These are phyloP conservation scores for Phlebiopsis flavidoalba DNA, from an alignment of 768 basidiomycete genomes.

Conservation along the genomic window DNA sequence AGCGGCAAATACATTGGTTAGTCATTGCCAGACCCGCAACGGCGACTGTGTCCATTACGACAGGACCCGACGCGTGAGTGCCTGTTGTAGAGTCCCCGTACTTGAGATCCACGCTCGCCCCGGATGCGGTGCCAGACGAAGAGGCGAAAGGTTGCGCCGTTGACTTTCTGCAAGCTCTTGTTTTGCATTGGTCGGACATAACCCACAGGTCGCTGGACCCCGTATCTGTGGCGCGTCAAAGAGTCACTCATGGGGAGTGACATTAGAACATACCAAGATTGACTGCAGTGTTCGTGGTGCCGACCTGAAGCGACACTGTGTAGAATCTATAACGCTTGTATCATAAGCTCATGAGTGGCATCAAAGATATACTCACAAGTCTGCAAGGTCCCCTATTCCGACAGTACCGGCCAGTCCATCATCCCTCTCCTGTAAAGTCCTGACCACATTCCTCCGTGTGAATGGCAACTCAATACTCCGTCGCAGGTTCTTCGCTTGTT, in stretches of 20 bases:
- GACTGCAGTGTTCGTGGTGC: conserved; percentile 46
- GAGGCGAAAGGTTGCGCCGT: conserved; percentile 44
- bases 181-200: conserved; percentile 50
- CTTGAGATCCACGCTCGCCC: conserved; percentile 41
- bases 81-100: conserved; percentile 73
- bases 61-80: conserved; percentile 59
- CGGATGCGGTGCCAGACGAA: conserved; percentile 39
- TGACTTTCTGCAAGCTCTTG: conserved; percentile 31
- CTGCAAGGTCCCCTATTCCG: conserved; percentile 58
- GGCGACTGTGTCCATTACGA: conserved; percentile 56
- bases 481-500: neutral
- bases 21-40: conserved; percentile 48
- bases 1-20: conserved; percentile 58
- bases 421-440: neutral
- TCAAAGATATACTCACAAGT: conserved; percentile 44
- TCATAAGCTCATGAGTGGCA: neutral
- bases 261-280: conserved; percentile 50
- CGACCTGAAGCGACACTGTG: conserved; percentile 54
- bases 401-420: conserved; percentile 23
- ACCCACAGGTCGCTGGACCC: conserved; percentile 81
- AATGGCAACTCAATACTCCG: conserved; percentile 2
- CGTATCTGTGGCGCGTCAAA: conserved; percentile 43
- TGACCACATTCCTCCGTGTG: conserved; percentile 1
- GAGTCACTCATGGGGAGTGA: neutral
- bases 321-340: conserved; percentile 45